Percentiles rank a stretch among this genome's conserved stretches.
Conservation (phyloP, 75 land plant species). For the Picea sitchensis region DNA sequence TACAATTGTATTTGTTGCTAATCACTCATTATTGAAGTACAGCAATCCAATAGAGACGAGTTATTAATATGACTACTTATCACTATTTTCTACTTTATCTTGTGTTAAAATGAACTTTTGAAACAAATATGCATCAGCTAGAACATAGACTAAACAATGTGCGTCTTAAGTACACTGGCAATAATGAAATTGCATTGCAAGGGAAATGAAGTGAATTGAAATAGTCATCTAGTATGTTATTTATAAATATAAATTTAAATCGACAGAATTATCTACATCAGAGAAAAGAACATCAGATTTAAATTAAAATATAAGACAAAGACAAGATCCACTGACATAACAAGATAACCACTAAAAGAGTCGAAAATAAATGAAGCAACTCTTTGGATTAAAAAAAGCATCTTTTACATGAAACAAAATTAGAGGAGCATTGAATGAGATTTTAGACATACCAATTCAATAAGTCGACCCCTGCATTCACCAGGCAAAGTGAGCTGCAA, state of each 20-base stretch:
- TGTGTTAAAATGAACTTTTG: not conserved
- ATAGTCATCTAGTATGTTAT: too few species aligned
- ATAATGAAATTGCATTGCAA: not conserved
- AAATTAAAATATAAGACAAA: not conserved
- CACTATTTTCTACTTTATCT: not conserved
- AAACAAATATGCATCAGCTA: not conserved
- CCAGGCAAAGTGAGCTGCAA: slow-evolving; percentile 85
- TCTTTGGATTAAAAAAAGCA: too few species aligned
- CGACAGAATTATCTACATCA: too few species aligned
- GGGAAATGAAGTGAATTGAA: not conserved
- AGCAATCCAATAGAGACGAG: not conserved
- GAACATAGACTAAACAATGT: not conserved
- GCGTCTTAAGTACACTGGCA: not conserved
- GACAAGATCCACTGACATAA: not conserved
- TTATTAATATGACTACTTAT: not conserved
- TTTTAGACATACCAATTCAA: slow-evolving; percentile 64
- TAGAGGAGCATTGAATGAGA: too few species aligned
- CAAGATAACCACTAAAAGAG: not conserved
- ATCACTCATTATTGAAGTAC: not conserved
- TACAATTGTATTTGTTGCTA: not conserved
- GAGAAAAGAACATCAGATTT: not conserved
- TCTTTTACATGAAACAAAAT: too few species aligned
- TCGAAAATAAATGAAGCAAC: not conserved
- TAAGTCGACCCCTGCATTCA: slow-evolving; percentile 75
- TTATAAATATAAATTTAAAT: not conserved